Base-by-base conservation (phyloP, 2,329 filamentous ascomycete species). In the Epichloe brachyelytri region DNA sequence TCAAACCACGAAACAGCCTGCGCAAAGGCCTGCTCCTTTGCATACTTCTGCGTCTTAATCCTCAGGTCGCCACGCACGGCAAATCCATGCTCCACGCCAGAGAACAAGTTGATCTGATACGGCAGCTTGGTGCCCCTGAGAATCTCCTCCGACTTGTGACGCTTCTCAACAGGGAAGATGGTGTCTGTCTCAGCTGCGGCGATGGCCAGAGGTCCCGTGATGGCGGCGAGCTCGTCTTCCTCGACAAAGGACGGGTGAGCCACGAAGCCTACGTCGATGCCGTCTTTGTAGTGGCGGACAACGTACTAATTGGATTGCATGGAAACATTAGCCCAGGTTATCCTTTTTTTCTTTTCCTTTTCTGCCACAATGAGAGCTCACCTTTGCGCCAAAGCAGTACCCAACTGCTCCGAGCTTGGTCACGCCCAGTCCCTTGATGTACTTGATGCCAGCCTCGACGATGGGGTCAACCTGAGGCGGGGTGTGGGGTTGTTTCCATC, bases 1-100 rank as follows among this genome's bases (percentile, higher is more conserved):
- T 85, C 77, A 61, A 91, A 89, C 85, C 85, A 93, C 52, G 73
- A 67, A 49, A 88, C 75, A 26, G 86, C 85, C 73, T 91, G 86
- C 57, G 76, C 68, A 64, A 90, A 90, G 0, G 87, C 86, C 63
- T 82, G 76, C 69, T 91, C 85, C 74, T 90, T 90, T 34, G 82
- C 85, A 63, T 80, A 90, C 66, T 76, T 80, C 61, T 78, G 68
- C 51, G 61, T 57, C 19, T 69, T 68, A 52, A 74, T 68, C 3
- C 68, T 68, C 30, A 75, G 51, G 59, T 91, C 81, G 4, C 72
- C 78, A 37, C 86, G 76, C 7, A 88, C 82, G 15, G 80, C 82
- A 59, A 91, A 93, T 0, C 87, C 87, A 62, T 93, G 87, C 54
- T 70, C 63, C 6, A 85, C 82, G 38, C 78, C 79, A 15, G 79